Conservation (phyloP, 2,329 filamentous ascomycete species). For the Stagonosporopsis tanaceti region DNA sequence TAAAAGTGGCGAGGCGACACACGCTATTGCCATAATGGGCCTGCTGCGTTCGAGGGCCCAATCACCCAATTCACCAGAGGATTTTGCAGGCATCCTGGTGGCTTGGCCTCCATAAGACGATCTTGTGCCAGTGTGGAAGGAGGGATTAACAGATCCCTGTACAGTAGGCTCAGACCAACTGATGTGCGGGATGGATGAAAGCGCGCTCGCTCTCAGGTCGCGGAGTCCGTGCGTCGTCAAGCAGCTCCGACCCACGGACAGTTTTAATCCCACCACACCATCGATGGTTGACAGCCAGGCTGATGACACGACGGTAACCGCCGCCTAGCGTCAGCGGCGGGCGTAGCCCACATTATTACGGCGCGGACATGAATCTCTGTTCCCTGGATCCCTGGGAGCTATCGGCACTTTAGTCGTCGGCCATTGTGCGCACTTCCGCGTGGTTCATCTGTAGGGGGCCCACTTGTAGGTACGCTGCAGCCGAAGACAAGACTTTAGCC, state of each 20-base stretch:
- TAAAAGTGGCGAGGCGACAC: conserved; percentile 50
- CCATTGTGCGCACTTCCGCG: conserved; percentile 17
- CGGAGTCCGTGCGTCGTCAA: conserved; percentile 29
- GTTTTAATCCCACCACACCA: conserved; percentile 18
- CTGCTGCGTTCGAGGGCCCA: conserved; percentile 35
- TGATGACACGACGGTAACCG: conserved; percentile 33
- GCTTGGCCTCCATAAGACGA: conserved; percentile 42
- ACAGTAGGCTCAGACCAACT: conserved; percentile 44
- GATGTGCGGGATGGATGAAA: conserved; percentile 52
- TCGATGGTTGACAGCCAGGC: conserved; percentile 27
- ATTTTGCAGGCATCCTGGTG: conserved; percentile 42
- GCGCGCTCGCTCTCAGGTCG: conserved; percentile 25
- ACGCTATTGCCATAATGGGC: conserved; percentile 43
- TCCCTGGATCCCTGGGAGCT: conserved; percentile 1
- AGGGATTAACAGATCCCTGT: conserved; percentile 35
- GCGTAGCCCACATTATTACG: conserved; percentile 5
- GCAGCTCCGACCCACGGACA: conserved; percentile 29
- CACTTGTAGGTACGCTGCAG: conserved; percentile 28
- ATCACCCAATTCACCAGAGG: conserved; percentile 37
- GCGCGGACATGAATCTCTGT: conserved; percentile 3
- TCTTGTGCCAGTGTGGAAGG: conserved; percentile 45
- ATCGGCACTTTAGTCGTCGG: conserved; percentile 13
- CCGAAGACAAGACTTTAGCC: conserved; percentile 36
- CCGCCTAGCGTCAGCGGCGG: conserved; percentile 34
- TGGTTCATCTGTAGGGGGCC: conserved; percentile 30